Evolutionary conservation across 768 basidiomycete species (phyloP), one percentile per base, ranked within the genome.

Genomic region (Lentinula lateritia): DNA sequence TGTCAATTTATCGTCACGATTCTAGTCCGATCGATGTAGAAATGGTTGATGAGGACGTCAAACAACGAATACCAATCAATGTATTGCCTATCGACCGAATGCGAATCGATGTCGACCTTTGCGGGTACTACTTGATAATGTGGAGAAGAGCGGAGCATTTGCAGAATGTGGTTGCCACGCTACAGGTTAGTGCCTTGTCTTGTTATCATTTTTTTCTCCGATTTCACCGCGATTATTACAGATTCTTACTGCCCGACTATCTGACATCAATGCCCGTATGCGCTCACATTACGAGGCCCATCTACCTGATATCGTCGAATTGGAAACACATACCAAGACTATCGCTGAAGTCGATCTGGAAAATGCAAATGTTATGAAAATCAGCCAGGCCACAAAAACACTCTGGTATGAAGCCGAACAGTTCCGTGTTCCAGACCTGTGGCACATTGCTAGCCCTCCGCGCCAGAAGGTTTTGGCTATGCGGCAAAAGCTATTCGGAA

Each of bases 41-140:
- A 35, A 32, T 63, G 50, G 64, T 36, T 43, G 16, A 8, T 32
- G 55, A 56, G 12, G 23, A 41, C 16, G 55, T 56, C 16, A 20
- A 41, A 20, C 55, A 13, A 28, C 38, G 55, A 34, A 45, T 43
- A 56, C 15, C 10, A 13, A 54, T 63, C 16, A 18, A 75, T 39
- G 73, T 86, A 10, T 70, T 90, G 46, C 78, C 80, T 2, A 63
- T 79, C 6, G 87, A 91, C 59, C 77, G 82, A 66, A 89, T 93
- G 88, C 82, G 80, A 54, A 83, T 90, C 45, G 91, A 93, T 66
- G 91, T 92, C 41, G 89, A 88, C 66, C 77, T 93, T 15, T 87
- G 87, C 67, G 89, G 88, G 4, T 87, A 92, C 68, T 70, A 89
- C 52, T 75, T 93, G 20, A 80, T 88, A 65, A 83, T 91, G 84